phyloP scores from a whole-genome alignment of 2,329 filamentous ascomycete species.

The Colletotrichum eleusines region DNA sequence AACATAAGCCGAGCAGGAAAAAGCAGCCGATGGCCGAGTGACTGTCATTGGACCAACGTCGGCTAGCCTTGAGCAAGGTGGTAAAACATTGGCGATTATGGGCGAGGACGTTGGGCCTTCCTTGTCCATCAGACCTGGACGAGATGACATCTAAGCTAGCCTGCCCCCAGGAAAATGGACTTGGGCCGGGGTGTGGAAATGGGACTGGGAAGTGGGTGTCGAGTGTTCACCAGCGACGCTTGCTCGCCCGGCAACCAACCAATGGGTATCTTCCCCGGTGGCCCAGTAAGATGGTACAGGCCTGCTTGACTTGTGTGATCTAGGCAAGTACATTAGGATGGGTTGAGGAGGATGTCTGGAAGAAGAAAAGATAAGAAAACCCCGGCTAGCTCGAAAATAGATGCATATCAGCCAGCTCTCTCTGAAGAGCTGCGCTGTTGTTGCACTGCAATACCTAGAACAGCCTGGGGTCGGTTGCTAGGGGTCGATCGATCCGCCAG shows the following conservation, averaged over 20 bases:
- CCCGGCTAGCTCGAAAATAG: constrained; percentile 9
- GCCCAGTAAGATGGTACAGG: constrained; percentile 32
- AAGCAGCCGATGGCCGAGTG: constrained; percentile 23
- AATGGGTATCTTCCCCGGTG: constrained; percentile 37
- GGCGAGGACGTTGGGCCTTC: constrained; percentile 27
- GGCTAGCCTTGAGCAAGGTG: constrained; percentile 30
- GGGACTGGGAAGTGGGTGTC: constrained; percentile 22
- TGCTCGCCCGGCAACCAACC: constrained; percentile 17
- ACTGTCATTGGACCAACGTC: constrained; percentile 29
- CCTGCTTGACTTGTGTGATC: constrained; percentile 31
- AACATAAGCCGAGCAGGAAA: constrained; percentile 22
- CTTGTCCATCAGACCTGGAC: constrained; percentile 15
- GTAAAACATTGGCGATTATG: constrained; percentile 39
- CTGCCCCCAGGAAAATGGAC: constrained; percentile 8
- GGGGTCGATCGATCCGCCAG: constrained; percentile 34
- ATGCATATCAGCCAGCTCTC: constrained; percentile 7
- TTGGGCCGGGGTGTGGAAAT: neutral
- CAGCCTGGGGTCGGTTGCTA: constrained; percentile 27
- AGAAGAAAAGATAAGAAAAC: constrained; percentile 34
- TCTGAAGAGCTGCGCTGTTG: constrained; percentile 29
- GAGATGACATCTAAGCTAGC: constrained; percentile 32
- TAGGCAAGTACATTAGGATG: constrained; percentile 7
- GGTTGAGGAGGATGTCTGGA: constrained; percentile 33
- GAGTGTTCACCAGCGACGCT: constrained; percentile 20
- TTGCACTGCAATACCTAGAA: neutral